These are phyloP conservation scores for Pinus albicaulis DNA, from an alignment of 75 land plant species.

Conservation along the genomic window DNA sequence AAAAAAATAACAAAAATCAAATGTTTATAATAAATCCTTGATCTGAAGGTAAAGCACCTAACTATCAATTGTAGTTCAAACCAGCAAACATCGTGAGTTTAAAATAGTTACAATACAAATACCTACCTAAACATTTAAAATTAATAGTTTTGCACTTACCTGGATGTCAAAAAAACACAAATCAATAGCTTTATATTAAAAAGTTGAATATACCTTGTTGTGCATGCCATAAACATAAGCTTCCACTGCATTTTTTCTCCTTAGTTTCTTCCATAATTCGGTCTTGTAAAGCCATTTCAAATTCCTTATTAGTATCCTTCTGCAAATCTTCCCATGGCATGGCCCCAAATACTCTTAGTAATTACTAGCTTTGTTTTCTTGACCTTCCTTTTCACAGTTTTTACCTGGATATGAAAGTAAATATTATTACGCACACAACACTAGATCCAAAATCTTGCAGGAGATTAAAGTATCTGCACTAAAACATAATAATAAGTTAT, in stretches of 20 bases:
- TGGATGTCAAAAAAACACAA: not conserved
- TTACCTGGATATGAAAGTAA: constrained; percentile 17
- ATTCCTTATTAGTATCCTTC: constrained; percentile 82
- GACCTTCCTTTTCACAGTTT: constrained; percentile 55
- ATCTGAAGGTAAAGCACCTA: no score
- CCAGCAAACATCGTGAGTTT: no score
- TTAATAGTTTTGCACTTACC: no score
- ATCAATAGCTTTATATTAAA: not conserved
- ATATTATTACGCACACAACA: not conserved
- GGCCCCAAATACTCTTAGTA: constrained; percentile 58
- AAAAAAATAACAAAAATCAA: no score
- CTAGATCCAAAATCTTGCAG: no score
- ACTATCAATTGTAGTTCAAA: no score
- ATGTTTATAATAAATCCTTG: no score
- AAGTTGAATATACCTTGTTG: constrained; percentile 62
- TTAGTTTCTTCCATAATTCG: constrained; percentile 97
- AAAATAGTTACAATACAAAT: no score
- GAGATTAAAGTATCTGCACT: no score
- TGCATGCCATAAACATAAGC: constrained; percentile 95
- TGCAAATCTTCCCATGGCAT: constrained; percentile 54
- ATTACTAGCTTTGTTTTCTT: constrained; percentile 70
- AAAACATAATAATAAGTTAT: no score
- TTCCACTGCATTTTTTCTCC: constrained; percentile 95
- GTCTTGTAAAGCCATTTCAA: constrained; percentile 86
- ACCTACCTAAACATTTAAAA: no score